Evolutionary conservation across 2,329 filamentous ascomycete genomes (phyloP), one percentile per base, ranked within the genome.

Genomic region (Dactylellina drechsleri): DNA sequence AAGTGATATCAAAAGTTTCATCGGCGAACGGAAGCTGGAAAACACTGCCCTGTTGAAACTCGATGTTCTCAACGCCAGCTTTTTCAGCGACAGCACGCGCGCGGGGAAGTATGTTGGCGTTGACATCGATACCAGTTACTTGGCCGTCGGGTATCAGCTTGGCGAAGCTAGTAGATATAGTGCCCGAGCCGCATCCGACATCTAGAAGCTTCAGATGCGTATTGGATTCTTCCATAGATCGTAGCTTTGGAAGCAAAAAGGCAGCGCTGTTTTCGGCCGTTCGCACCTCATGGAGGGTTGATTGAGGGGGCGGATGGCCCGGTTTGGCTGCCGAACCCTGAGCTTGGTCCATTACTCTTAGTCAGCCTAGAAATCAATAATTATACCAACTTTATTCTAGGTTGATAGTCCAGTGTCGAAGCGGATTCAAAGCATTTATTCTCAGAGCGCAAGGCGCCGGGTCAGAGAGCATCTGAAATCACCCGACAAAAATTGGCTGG

Each of bases 111-210:
- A 85, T 83, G 23, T 82, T 81, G 41, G 80, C 72, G 4, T 83
- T 83, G 49, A 84, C 80, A 77, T 86, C 84, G 60, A 83, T 82
- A 66, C 82, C 84, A 68, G 82, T 83, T 31, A 85, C 81, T 57
- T 81, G 80, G 70, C 84, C 84, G 66, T 82, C 72, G 1, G 84
- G 83, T 5, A 84, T 80, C 71, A 82, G 82, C 16, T 81, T 78
- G 1, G 83, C 83, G 7, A 85, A 79, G 5, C 83, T 83, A 7
- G 81, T 80, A 1, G 83, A 83, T 77, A 86, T 85, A 40, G 83
- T 84, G n/a, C 84, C 84, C 2, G 84, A 83, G 0, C 84, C 84
- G 47, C 83, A 83, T 47, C 84, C 84, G 13, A 85, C 82, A 72
- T 86, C 84, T 20, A 85, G 82, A 47, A 85, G 70, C 80, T 67